phyloP scores from a whole-genome alignment of 208 protist genomes.

The Strigomonas culicis region DNA sequence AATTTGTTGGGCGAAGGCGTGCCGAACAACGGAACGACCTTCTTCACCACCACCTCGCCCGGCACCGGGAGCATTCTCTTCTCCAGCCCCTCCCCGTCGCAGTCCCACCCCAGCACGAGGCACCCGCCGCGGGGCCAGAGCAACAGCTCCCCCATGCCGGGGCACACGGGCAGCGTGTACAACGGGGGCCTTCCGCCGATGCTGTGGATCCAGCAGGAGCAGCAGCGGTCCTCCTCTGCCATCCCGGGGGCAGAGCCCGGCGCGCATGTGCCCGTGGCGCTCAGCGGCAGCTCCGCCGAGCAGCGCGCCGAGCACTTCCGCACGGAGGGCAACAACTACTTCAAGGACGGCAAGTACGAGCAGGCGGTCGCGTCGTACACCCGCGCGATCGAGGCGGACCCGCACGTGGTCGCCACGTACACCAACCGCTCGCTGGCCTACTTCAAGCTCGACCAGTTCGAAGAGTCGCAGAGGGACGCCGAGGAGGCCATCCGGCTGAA shows the following conservation, averaged over 20 bases:
- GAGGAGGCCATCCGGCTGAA: slow-evolving; percentile 34
- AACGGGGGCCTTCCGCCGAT: slow-evolving; percentile 43
- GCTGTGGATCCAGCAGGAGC: slow-evolving; percentile 66
- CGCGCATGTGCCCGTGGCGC: slow-evolving; percentile 15
- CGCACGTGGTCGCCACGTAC: slow-evolving; percentile 44
- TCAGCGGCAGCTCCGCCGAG: slow-evolving; percentile 14
- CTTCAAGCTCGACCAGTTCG: slow-evolving; percentile 42
- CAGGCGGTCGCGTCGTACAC: slow-evolving; percentile 67
- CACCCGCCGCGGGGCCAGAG: too few species aligned
- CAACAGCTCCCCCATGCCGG: too few species aligned
- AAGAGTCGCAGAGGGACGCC: slow-evolving; percentile 35
- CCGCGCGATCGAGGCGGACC: slow-evolving; percentile 54
- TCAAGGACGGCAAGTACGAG: slow-evolving; percentile 38
- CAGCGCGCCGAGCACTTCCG: slow-evolving; percentile 34
- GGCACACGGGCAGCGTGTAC: slow-evolving; percentile 53
- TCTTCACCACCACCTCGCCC: too few species aligned
- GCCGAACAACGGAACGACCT: too few species aligned
- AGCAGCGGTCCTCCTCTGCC: slow-evolving; percentile 51
- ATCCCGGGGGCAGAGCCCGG: too few species aligned
- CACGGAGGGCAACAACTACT: slow-evolving; percentile 64
- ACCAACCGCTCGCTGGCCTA: slow-evolving; percentile 75
- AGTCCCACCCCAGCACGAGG: too few species aligned
- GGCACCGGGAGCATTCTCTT: too few species aligned
- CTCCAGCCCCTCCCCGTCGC: too few species aligned
- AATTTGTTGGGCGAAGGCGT: too few species aligned